Evolutionary conservation across 2,329 filamentous ascomycete genomes (phyloP).

Genomic region (Xylariaceae sp.): DNA sequence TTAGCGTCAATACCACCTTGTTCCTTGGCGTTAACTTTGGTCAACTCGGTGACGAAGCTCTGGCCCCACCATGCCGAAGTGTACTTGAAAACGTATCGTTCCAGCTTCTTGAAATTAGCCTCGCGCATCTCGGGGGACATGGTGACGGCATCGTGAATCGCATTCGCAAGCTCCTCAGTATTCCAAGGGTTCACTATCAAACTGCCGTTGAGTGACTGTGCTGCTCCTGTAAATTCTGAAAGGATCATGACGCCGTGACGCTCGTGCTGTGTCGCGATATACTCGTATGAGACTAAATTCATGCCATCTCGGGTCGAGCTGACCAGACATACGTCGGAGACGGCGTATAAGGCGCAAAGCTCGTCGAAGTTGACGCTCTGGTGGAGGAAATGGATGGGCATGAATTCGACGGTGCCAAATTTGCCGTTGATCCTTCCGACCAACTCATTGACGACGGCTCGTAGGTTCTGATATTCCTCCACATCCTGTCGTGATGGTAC

Average conservation of each 20-base stretch:
- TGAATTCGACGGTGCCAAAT: constrained; percentile 97
- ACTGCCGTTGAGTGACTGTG: constrained; percentile 91
- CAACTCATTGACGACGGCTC: constrained; percentile 94
- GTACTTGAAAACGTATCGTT: constrained; percentile 96
- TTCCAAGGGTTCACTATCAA: constrained; percentile 99
- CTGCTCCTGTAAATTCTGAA: constrained; percentile 95
- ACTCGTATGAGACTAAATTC: constrained; percentile 98
- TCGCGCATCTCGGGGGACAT: constrained; percentile 90
- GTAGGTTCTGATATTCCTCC: constrained; percentile 96
- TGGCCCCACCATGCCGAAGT: constrained; percentile 97
- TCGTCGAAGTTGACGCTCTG: constrained; percentile 96
- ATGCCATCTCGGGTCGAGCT: constrained; percentile 97
- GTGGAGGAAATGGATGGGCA: constrained; percentile 98
- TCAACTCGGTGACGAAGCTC: constrained; percentile 87
- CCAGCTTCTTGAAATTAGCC: constrained; percentile 87
- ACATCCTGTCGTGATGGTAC: constrained; percentile 95
- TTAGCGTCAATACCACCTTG: constrained; percentile 35
- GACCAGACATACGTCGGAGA: constrained; percentile 90
- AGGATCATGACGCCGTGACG: constrained; percentile 93
- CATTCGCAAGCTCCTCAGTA: constrained; percentile 90
- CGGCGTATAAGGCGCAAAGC: constrained; percentile 89
- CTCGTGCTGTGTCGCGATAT: constrained; percentile 91
- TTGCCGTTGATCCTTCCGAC: constrained; percentile 97
- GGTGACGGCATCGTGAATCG: constrained; percentile 94
- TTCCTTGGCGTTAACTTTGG: constrained; percentile 49